Percentiles rank a stretch among this genome's conserved stretches.
These are phyloP conservation scores for Ceratobasidium sp. DNA, from an alignment of 1,284 basidiomycete species.

Conservation along the genomic window DNA sequence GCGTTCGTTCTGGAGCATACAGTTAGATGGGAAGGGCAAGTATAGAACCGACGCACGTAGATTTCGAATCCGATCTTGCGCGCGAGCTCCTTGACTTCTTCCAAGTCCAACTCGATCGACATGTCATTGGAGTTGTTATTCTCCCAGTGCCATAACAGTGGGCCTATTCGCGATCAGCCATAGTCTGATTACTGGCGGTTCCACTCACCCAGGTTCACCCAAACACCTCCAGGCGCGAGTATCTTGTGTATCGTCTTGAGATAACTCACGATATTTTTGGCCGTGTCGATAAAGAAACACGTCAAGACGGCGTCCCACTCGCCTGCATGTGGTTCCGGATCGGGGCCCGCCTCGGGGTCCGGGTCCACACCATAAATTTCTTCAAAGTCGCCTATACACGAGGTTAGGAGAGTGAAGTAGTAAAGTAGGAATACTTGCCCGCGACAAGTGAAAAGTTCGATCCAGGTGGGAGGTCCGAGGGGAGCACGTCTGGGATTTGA, in stretches of 20 bases:
- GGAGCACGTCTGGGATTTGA: slow-evolving; percentile 82
- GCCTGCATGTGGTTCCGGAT: slow-evolving; percentile 64
- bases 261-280: slow-evolving; percentile 91
- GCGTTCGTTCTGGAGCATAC: slow-evolving; percentile 68
- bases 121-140: slow-evolving; percentile 81
- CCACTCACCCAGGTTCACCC: slow-evolving; percentile 81
- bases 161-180: slow-evolving; percentile 59
- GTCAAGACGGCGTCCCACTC: slow-evolving; percentile 91
- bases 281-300: slow-evolving; percentile 98
- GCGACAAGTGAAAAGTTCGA: slow-evolving; percentile 84
- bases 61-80: slow-evolving; percentile 83
- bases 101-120: slow-evolving; percentile 87
- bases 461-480: slow-evolving; percentile 68
- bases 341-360: slow-evolving; percentile 52
- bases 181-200: background rate
- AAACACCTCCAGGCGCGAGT: slow-evolving; percentile 81
- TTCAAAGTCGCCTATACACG: slow-evolving; percentile 78
- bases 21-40: background rate
- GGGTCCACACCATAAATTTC: slow-evolving; percentile 79
- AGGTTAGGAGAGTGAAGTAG: background rate
- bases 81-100: slow-evolving; percentile 83
- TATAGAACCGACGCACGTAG: slow-evolving; percentile 58
- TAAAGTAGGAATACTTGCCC: slow-evolving; percentile 54
- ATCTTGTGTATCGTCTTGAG: slow-evolving; percentile 81
- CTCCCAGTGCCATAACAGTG: slow-evolving; percentile 96